Conservation (phyloP, 768 basidiomycete species). For the Cyclocybe cylindracea region DNA sequence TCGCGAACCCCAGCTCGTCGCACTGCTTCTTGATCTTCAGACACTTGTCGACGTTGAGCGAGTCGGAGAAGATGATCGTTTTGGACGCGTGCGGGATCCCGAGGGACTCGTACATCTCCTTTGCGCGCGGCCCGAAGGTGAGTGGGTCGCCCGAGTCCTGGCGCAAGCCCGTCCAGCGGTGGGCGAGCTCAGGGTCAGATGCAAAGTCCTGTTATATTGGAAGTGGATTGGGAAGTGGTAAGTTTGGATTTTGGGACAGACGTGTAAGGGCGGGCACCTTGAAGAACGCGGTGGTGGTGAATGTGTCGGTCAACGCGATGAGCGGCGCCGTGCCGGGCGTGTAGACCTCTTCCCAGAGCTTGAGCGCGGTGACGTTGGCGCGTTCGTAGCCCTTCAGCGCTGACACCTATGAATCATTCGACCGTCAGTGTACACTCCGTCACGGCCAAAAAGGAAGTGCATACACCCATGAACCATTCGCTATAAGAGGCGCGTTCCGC, state of each 20-base stretch:
- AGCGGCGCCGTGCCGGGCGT: conserved; percentile 45
- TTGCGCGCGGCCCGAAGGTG: conserved; percentile 73
- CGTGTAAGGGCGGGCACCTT: conserved; percentile 40
- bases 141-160: conserved; percentile 96
- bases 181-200: conserved; percentile 56
- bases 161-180: conserved; percentile 78
- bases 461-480: conserved; percentile 91
- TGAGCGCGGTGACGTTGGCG: conserved; percentile 72
- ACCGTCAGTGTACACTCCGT: background rate
- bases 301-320: conserved; percentile 93
- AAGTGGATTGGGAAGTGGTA: background rate
- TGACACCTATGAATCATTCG: conserved; percentile 57
- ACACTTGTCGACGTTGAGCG: conserved; percentile 70
- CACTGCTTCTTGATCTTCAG: conserved; percentile 71
- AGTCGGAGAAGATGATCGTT: conserved; percentile 83
- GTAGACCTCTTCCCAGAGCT: conserved; percentile 86
- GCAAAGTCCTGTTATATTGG: conserved; percentile 52
- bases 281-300: conserved; percentile 86
- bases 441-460: conserved; percentile 16
- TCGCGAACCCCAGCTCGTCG: conserved; percentile 67
- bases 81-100: conserved; percentile 69
- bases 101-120: conserved; percentile 67
- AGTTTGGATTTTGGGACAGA: background rate
- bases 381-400: conserved; percentile 82
- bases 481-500: conserved; percentile 25